Base-by-base conservation (phyloP, 2,329 filamentous ascomycete genomes). In the Clonostachys sp. region DNA sequence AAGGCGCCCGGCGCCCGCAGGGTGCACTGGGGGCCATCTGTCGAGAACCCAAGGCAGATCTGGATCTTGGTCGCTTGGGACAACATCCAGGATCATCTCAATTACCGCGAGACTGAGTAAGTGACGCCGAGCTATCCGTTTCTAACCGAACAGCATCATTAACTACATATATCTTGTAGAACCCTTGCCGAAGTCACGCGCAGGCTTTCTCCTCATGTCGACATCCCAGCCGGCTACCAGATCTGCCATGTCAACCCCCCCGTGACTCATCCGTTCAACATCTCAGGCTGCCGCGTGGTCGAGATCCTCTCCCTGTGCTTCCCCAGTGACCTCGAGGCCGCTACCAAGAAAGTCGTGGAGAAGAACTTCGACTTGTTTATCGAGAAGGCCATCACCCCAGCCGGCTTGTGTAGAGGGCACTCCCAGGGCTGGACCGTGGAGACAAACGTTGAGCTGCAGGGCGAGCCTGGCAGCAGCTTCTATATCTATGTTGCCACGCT, bases 351-450 rank as follows among this genome's bases (percentile, higher is more conserved):
- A 5, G 8, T 34, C 3, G 36, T 49, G 3, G 41, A 38, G 13
- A 34, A 20, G 5, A 43, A 18, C 8, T 42, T 50, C 14, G 48
- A 42, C 2, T 41, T 46, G 34, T 55, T 54, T 42, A 45, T 30
- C 24, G 44, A 47, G 5, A 50, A 48, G n/a, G 52, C 48, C 1
- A 52, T 54, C 5, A 47, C 43, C 10, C 18, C 14, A 4, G 43
- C 50, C 1, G 43, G 45, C 4, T 46, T 50, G 2, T 51, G 35
- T n/a, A 41, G 36, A n/a, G 41, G 41, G 1, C 35, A 45, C 4
- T 36, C 45, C 8, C 16, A 47, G 30, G 61, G 62, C 7, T 66
- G 63, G 63, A 63, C 61, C 8, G 48, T 61, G 0, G 64, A 67
- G 43, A 56, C 56, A 3, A 58, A 68, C 42, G 57, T 65, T 6